These are phyloP conservation scores for Oligophagozyma castellii DNA, from an alignment of 1,139 yeast genomes.

Conservation along the genomic window DNA sequence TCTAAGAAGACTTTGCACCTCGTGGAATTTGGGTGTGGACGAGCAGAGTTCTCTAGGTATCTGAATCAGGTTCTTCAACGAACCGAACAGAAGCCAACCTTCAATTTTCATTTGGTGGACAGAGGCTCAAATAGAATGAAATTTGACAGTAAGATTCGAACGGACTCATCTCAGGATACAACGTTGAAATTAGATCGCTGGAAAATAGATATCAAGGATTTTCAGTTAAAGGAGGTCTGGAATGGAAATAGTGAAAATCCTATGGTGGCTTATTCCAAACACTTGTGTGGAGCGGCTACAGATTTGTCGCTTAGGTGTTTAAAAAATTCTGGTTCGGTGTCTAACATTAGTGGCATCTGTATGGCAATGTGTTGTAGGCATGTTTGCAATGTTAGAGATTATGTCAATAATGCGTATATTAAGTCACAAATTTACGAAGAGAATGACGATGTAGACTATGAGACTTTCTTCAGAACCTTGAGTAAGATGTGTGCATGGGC, in stretches of 20 bases:
- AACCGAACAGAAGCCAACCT: background rate
- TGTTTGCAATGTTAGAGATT: slow-evolving; percentile 48
- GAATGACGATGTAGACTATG: slow-evolving; percentile 11
- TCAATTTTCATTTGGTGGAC: slow-evolving; percentile 50
- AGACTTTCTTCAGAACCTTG: slow-evolving; percentile 34
- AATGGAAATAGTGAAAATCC: slow-evolving; percentile 13
- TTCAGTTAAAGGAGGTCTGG: slow-evolving; percentile 38
- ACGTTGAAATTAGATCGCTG: slow-evolving; percentile 4
- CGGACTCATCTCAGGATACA: slow-evolving; percentile 27
- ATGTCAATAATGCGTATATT: slow-evolving; percentile 35
- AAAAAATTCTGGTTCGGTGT: slow-evolving; percentile 22
- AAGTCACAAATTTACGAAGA: slow-evolving; percentile 22
- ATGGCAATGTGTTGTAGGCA: slow-evolving; percentile 96
- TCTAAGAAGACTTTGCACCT: slow-evolving; percentile 27
- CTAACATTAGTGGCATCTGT: slow-evolving; percentile 37
- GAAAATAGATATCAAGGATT: slow-evolving; percentile 70
- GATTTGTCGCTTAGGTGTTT: slow-evolving; percentile 67
- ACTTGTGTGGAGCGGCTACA: slow-evolving; percentile 88
- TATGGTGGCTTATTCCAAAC: slow-evolving; percentile 65
- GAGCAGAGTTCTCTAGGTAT: slow-evolving; percentile 69
- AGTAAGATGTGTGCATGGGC: slow-evolving; percentile 79
- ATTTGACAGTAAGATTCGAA: slow-evolving; percentile 51
- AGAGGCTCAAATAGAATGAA: slow-evolving; percentile 70
- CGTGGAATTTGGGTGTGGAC: slow-evolving; percentile 83
- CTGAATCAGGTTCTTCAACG: slow-evolving; percentile 25